Evolutionary conservation across 495 filamentous ascomycete species (phyloP).

Genomic region (Trichoderma asperelloides): DNA sequence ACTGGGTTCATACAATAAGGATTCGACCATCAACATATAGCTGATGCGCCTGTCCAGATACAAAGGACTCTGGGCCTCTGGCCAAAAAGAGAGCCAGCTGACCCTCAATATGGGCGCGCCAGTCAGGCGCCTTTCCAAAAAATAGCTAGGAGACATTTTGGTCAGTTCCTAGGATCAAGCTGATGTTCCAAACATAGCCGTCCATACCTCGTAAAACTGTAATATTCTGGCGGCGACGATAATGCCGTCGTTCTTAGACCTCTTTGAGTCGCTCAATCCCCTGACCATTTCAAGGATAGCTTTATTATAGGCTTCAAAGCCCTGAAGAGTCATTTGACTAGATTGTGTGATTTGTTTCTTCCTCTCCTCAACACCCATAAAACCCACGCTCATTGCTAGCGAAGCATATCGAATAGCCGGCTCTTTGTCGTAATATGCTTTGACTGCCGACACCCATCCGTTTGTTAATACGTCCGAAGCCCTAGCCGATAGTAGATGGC

Average conservation of each 20-base stretch:
- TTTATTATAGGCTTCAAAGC: not conserved
- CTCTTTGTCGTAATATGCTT: not conserved
- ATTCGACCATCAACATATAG: conserved; percentile 1
- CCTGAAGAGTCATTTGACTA: not conserved
- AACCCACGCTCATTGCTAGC: not conserved
- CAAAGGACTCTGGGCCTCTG: not conserved
- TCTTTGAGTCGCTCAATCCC: not conserved
- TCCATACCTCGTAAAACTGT: not conserved
- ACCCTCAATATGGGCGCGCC: not conserved
- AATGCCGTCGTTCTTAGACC: not conserved
- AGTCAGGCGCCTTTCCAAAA: not conserved
- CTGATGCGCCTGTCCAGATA: conserved; percentile 1
- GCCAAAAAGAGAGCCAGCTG: not conserved
- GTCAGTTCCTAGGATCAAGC: not conserved
- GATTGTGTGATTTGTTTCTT: not conserved
- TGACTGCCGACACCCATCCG: not conserved
- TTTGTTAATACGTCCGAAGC: not conserved
- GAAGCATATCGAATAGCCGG: not conserved
- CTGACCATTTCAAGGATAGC: not conserved
- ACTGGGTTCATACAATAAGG: not conserved
- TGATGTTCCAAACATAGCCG: not conserved
- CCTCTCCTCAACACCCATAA: not conserved
- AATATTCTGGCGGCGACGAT: not conserved
- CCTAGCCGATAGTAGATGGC: not conserved
- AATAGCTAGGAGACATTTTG: not conserved